A percentile compares a stretch with the other conserved stretches of the same genome.
Conservation (phyloP, 345 rosid species). For the Nasturtium officinale region DNA sequence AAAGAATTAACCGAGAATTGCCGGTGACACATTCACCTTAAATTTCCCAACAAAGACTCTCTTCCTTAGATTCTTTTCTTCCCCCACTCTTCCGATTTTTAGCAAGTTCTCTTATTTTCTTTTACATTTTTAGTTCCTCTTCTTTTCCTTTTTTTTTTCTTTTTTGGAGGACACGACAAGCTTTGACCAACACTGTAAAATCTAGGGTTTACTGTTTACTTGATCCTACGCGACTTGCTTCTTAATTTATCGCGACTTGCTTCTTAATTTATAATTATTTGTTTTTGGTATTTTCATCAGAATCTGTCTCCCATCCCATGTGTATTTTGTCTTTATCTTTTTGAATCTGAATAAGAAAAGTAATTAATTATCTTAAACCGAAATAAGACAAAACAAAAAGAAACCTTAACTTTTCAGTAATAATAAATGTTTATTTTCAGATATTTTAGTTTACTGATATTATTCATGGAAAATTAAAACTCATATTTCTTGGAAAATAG, state of each 20-base stretch:
- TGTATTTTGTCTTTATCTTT: constrained; percentile 30
- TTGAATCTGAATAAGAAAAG: constrained; percentile 13
- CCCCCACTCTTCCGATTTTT: constrained; percentile 29
- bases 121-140: neutral
- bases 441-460: neutral
- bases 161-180: neutral
- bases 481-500: neutral
- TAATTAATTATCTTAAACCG: neutral
- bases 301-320: constrained; percentile 29
- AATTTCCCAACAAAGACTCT: constrained; percentile 27
- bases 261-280: neutral
- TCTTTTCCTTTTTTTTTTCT: neutral
- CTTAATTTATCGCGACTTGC: too few relatives aligned
- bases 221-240: neutral
- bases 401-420: constrained; percentile 19
- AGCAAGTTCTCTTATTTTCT: neutral
- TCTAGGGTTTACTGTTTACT: constrained; percentile 25
- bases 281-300: neutral
- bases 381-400: neutral
- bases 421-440: neutral
- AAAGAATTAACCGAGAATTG: constrained; percentile 11
- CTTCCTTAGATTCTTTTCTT: constrained; percentile 28
- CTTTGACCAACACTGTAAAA: constrained; percentile 14
- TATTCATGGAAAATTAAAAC: neutral
- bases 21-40: constrained; percentile 34